phyloP scores from a whole-genome alignment of 148 eudicot species.

The Amaranthus palmeri region DNA sequence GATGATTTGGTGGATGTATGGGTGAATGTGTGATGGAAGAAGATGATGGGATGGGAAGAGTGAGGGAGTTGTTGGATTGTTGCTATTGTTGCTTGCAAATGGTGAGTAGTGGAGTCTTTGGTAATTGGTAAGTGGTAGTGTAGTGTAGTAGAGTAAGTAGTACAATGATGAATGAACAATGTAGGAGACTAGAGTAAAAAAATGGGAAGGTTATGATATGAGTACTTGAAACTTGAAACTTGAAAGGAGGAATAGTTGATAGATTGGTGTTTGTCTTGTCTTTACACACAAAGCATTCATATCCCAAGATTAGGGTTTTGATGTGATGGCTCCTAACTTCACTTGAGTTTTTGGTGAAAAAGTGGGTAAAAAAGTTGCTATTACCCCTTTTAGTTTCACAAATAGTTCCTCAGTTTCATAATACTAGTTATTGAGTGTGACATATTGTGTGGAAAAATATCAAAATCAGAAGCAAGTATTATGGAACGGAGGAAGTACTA shows the following conservation, averaged over 20 bases:
- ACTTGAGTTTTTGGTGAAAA: too few relatives aligned
- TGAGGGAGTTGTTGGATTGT: constrained; percentile 8
- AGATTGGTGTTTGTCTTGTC: constrained; percentile 34
- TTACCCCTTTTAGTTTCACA: too few relatives aligned
- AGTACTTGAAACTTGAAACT: too few relatives aligned
- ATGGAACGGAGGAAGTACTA: too few relatives aligned
- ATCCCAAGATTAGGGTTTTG: neutral
- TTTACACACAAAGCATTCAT: constrained; percentile 16
- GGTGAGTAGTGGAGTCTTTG: constrained; percentile 4
- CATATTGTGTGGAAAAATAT: too few relatives aligned
- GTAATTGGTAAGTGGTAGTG: too few relatives aligned
- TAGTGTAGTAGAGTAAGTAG: neutral
- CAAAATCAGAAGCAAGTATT: too few relatives aligned
- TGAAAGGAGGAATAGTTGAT: neutral
- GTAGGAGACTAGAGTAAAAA: too few relatives aligned
- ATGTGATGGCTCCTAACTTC: neutral
- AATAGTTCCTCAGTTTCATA: too few relatives aligned
- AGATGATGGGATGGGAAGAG: constrained; percentile 6
- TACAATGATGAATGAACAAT: neutral
- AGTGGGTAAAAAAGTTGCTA: too few relatives aligned
- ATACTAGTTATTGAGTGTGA: too few relatives aligned
- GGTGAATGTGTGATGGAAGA: neutral
- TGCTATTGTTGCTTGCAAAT: neutral
- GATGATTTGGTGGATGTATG: neutral
- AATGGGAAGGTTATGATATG: too few relatives aligned